Conservation (phyloP, 2,329 filamentous ascomycete species). For the Teratosphaeria pseudoeucalypti region DNA sequence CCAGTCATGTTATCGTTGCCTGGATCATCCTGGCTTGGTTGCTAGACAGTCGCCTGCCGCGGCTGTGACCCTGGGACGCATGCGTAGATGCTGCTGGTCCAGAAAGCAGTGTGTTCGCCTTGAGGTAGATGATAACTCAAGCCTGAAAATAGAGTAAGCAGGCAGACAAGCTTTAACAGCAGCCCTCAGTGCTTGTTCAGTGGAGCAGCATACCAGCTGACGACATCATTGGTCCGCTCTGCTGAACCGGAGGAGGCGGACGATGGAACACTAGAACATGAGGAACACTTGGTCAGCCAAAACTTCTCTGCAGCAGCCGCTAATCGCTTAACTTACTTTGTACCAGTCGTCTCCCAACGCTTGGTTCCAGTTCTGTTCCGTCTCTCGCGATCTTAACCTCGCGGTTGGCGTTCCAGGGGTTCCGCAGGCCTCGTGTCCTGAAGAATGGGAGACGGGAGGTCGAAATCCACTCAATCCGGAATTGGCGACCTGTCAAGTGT, state of each 20-base stretch:
- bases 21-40: neutral
- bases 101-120: neutral
- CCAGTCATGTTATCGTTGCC: neutral
- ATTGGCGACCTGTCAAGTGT: conserved; percentile 51
- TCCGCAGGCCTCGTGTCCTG: conserved; percentile 73
- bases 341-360: conserved; percentile 64
- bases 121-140: neutral
- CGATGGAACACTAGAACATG: neutral
- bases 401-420: conserved; percentile 89
- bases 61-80: neutral
- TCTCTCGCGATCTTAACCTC: conserved; percentile 95
- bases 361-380: conserved; percentile 83
- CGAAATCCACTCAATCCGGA: conserved; percentile 82
- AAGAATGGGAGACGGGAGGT: conserved; percentile 79
- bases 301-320: neutral
- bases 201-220: neutral
- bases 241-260: neutral
- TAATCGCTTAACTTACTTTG: conserved; percentile 30
- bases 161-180: neutral
- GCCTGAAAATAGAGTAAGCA: neutral
- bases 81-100: neutral
- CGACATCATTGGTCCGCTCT: neutral
- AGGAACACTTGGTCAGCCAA: neutral
- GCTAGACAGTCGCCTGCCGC: neutral
- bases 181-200: neutral